Conservation (phyloP, 345 rosid species). For the Eucalyptus marginata region DNA sequence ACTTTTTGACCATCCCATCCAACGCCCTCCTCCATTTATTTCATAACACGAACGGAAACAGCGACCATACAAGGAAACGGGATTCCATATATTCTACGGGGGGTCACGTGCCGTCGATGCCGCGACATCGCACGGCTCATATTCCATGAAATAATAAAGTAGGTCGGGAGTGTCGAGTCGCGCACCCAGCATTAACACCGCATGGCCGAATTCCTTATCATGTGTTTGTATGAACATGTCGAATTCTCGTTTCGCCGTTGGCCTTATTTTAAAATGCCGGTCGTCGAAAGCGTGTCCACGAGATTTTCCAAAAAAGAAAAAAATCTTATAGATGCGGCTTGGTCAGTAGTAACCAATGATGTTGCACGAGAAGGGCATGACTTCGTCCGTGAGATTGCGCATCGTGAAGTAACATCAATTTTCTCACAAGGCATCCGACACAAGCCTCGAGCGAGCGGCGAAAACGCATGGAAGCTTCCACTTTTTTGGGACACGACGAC, state of each 20-base stretch:
- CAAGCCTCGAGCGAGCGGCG: not conserved
- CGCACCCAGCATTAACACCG: not conserved
- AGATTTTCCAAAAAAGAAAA: not conserved
- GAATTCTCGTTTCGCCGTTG: not conserved
- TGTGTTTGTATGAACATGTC: not conserved
- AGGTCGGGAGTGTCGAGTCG: not conserved
- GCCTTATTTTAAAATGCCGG: not conserved
- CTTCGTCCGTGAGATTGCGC: not conserved
- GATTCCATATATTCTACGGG: not conserved
- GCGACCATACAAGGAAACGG: not conserved
- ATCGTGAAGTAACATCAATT: not conserved
- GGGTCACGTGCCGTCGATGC: not conserved
- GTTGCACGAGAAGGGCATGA: not conserved
- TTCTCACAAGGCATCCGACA: not conserved
- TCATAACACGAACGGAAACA: not conserved
- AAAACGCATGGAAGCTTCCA: not conserved
- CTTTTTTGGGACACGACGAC: not conserved
- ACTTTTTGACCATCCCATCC: not conserved
- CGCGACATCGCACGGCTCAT: accelerated
- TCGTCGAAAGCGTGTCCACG: accelerated
- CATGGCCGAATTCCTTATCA: not conserved
- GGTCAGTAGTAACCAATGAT: no score
- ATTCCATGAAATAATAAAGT: not conserved
- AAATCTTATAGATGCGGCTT: not conserved
- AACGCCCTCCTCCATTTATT: not conserved